phyloP scores from a whole-genome alignment of 2,329 filamentous ascomycete genomes.

The Fusarium liriodendri region DNA sequence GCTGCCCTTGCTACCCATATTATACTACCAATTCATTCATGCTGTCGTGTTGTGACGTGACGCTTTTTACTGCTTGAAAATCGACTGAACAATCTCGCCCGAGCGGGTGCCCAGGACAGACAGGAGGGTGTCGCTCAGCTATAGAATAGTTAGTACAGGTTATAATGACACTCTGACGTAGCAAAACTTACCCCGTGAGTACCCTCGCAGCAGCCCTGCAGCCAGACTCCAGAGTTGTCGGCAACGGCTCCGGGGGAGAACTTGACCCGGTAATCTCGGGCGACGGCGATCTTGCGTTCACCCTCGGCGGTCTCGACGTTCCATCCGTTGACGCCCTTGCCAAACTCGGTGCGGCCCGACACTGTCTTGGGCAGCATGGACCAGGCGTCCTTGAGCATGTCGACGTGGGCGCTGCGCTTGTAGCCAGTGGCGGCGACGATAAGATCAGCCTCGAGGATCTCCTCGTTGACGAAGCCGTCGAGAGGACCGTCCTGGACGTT shows the following conservation, averaged over 20 bases:
- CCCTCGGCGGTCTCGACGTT: slow-evolving; percentile 53
- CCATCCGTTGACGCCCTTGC: slow-evolving; percentile 54
- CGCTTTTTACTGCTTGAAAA: slow-evolving; percentile 64
- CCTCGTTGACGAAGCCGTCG: slow-evolving; percentile 56
- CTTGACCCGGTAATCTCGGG: slow-evolving; percentile 81
- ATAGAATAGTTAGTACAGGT: slow-evolving; percentile 35
- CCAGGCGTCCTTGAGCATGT: slow-evolving; percentile 76
- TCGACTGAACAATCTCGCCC: slow-evolving; percentile 80
- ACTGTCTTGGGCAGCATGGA: slow-evolving; percentile 70
- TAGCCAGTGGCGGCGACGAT: slow-evolving; percentile 93
- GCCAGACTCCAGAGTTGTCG: slow-evolving; percentile 83
- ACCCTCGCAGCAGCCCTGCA: slow-evolving; percentile 93
- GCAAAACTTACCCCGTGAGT: slow-evolving; percentile 83
- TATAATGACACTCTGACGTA: neutral
- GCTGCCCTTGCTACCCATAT: slow-evolving; percentile 38
- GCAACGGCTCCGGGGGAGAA: slow-evolving; percentile 77
- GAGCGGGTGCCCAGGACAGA: slow-evolving; percentile 81
- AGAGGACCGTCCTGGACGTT: slow-evolving; percentile 54
- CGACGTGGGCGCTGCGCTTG: slow-evolving; percentile 79
- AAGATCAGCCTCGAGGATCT: slow-evolving; percentile 80
- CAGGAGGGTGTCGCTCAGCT: slow-evolving; percentile 84
- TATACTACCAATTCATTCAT: slow-evolving; percentile 36
- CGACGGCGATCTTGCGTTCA: slow-evolving; percentile 70
- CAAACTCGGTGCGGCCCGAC: slow-evolving; percentile 43
- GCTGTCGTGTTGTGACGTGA: slow-evolving; percentile 30